phyloP scores from a whole-genome alignment of 2,329 filamentous ascomycete species.

The Pyrenophora tritici-repentis region DNA sequence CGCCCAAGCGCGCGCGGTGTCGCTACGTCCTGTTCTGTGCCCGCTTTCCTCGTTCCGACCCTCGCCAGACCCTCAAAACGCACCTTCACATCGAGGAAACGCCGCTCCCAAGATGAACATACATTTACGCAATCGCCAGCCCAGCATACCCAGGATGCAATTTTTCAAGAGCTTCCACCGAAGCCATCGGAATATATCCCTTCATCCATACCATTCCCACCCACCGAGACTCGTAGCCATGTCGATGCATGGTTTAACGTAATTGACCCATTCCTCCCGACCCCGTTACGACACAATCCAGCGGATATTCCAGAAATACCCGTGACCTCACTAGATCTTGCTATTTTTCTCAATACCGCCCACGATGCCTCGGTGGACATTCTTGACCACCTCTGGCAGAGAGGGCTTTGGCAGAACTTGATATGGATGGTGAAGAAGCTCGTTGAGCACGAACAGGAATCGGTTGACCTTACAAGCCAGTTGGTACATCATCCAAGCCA shows the following conservation, averaged over 20 bases:
- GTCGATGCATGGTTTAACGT: slow-evolving; percentile 42
- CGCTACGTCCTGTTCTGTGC: slow-evolving; percentile 31
- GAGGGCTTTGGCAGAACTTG: slow-evolving; percentile 51
- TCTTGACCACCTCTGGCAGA: slow-evolving; percentile 47
- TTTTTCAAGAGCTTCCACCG: slow-evolving; percentile 5
- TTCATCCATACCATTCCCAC: slow-evolving; percentile 31
- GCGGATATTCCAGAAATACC: slow-evolving; percentile 14
- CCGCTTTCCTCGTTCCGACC: slow-evolving; percentile 44
- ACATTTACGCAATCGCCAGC: background rate
- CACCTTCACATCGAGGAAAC: slow-evolving; percentile 33
- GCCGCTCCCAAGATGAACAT: slow-evolving; percentile 15
- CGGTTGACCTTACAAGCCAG: slow-evolving; percentile 10
- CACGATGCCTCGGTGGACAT: slow-evolving; percentile 46
- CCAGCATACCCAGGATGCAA: slow-evolving; percentile 1
- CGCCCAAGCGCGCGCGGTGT: slow-evolving; percentile 29
- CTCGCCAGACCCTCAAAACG: slow-evolving; percentile 28
- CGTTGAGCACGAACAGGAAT: slow-evolving; percentile 39
- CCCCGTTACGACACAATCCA: slow-evolving; percentile 32
- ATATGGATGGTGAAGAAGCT: slow-evolving; percentile 54
- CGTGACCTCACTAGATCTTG: slow-evolving; percentile 36
- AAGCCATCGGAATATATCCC: slow-evolving; percentile 15
- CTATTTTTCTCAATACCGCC: slow-evolving; percentile 30
- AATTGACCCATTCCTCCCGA: slow-evolving; percentile 47
- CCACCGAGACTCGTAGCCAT: slow-evolving; percentile 25
- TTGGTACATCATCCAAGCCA: slow-evolving; percentile 24